Evolutionary conservation across 2,329 filamentous ascomycete genomes (phyloP).

Genomic region (Blastomyces parvus): DNA sequence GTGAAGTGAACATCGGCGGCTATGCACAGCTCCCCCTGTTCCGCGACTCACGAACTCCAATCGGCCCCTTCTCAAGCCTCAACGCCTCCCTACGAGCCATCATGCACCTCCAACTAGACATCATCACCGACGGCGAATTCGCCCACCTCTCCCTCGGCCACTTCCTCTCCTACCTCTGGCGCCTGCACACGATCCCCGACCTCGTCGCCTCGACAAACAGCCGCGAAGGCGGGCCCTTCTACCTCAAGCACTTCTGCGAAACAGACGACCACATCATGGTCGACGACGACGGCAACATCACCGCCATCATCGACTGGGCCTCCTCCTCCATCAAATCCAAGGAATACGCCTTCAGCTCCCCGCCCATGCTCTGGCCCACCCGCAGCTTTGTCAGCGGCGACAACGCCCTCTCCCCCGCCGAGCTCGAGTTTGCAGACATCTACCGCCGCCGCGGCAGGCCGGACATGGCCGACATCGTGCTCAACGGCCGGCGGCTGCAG

Average conservation of each 20-base stretch:
- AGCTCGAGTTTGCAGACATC: conserved; percentile 5
- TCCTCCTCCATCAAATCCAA: conserved; percentile 2
- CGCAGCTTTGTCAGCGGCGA: conserved; percentile 1
- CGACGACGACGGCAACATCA: conserved; percentile 7
- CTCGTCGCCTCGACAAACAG: conserved; percentile 2
- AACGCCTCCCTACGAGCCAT: conserved; percentile 3
- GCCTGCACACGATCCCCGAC: conserved; percentile 4
- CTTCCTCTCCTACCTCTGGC: conserved; percentile 9
- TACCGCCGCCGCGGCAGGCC: neutral
- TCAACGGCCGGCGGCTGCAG: conserved; percentile 2
- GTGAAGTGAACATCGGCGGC: conserved; percentile 1
- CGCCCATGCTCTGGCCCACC: conserved; percentile 6
- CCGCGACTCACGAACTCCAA: conserved; percentile 4
- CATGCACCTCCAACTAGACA: conserved; percentile 7
- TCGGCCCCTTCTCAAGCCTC: conserved; percentile 7
- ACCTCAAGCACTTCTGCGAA: conserved; percentile 6
- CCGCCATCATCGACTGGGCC: conserved; percentile 3
- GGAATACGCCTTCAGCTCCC: conserved; percentile 7
- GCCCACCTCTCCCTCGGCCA: neutral
- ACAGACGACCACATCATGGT: conserved; percentile 6
- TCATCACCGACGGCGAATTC: conserved; percentile 7
- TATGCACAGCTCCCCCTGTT: conserved; percentile 4
- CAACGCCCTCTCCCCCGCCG: conserved; percentile 4
- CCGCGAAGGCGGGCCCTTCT: conserved; percentile 7
- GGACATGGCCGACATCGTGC: conserved; percentile 6